Evolutionary conservation across 2,329 filamentous ascomycete genomes (phyloP), one percentile per base, ranked within the genome.

Genomic region (Colletotrichum musae): DNA sequence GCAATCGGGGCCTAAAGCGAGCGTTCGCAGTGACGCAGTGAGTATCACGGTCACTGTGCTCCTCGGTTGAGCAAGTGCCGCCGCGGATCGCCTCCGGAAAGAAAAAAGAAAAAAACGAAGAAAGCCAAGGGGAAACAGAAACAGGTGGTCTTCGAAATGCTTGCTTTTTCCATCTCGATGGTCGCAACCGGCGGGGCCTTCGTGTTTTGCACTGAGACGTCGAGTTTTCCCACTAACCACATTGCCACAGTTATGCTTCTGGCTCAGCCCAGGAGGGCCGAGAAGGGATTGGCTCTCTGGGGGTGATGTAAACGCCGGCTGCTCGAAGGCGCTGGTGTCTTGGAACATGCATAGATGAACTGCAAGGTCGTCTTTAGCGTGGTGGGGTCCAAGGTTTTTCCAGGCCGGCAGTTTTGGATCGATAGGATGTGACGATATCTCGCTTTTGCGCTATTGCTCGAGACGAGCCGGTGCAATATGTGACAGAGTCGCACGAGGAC

Each of bases 361-460:
- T 57, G 51, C 57, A 57, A 66, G 57, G 53, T 32, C 62, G 39
- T 26, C 56, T 66, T 51, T 70, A 70, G 67, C 62, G 67, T 47
- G 51, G 62, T 70, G 62, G 67, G 59, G 62, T 52, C 52, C 50
- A 52, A 57, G 62, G 45, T 67, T 69, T 53, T 58, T 45, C 62
- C 51, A 59, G 56, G 43, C 57, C 62, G 67, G 67, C 67, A 70
- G 62, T 70, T 70, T 67, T 61, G 56, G 67, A 70, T 70, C 67
- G 67, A 70, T 70, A 70, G 67, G 67, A 70, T 67, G 62, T 70
- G 67, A 70, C 67, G 67, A 70, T 70, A 70, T 70, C 67, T 66
- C 65, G 67, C 67, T 70, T 69, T 70, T 67, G 51, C 62, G 47
- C 67, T 57, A 67, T 66, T 47, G 63, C 18, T 70, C 67, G 51